Evolutionary conservation across 140 eudicot species (phyloP), one percentile per base, ranked within the genome.

Genomic region (Senecio squalidus): DNA sequence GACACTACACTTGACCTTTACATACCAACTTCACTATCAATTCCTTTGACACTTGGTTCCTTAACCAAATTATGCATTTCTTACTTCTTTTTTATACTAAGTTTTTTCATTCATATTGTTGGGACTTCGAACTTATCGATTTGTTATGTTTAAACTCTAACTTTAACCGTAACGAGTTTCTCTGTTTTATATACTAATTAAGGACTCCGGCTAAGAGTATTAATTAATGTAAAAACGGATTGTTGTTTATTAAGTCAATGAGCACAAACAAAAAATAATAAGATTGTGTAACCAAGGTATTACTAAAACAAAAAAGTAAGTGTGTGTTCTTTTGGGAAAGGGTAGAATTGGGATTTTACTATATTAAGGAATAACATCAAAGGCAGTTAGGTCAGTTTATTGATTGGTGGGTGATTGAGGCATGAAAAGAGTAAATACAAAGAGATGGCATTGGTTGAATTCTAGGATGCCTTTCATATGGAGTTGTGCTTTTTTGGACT

Each of bases 401-500:
- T 67, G 57, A 67, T 15, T 55, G 65, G 73, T 44, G 45, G 72
- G 58, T 55, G 46, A 66, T 17, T 48, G 58, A 64, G 68, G 73
- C 73, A 76, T 76, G 57, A 76, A 71, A 70, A 58, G 70, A 63
- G 70, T 25, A 76, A 62, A 59, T 63, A 59, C 60, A 71, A 76
- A 70, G 57, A 76, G 34, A 61, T 58, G 57, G 36, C 28, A 65
- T 58, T 51, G 70, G 71, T 49, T 52, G 56, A 76, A 70, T 33
- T 70, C 50, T 33, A 53, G 58, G 58, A 71, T 47, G 21, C 72
- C 56, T 31, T 28, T 13, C 27, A 25, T 20, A 44, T 57, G 29
- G 46, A 56, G 50, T 41, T 68, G 50, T 67, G 46, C 25, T 45
- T 26, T 67, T 45, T 24, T 31, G 15, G 25, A 55, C 20, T 38